Evolutionary conservation across 495 filamentous ascomycete species (phyloP), one percentile per base, ranked within the genome.

Genomic region (Neurospora africana): DNA sequence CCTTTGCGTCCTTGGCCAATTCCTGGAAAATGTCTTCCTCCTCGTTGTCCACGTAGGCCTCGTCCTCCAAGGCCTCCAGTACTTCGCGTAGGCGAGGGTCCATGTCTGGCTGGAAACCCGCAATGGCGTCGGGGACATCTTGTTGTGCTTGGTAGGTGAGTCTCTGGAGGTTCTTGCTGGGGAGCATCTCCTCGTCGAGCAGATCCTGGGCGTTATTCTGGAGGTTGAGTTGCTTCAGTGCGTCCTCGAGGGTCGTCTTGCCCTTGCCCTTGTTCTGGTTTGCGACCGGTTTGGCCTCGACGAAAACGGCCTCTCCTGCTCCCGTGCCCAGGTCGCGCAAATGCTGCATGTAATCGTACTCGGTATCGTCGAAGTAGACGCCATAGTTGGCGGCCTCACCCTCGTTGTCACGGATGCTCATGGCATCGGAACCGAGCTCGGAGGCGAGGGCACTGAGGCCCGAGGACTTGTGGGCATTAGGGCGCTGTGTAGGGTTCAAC

Each of bases 341-440:
- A 82, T 99, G 96, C 81, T 99, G 95, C 95, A 99, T 98, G 83
- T 99, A 99, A 77, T 99, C 96, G 82, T 99, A 99, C 76, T 91
- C 87, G 70, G 93, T 91, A 81, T 99, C 95, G 78, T 90, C 88
- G 77, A 78, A 90, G 87, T 92, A 98, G 72, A 99, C 86, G 68
- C 96, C 96, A 81, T 97, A 88, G 81, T 92, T 92, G 73, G 96
- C 95, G 5, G 96, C 96, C 81, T 98, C 94, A 74, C 96, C 96
- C 81, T 98, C 96, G 82, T 99, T 98, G 61, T 87, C 86, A 76
- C 94, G 90, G 72, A 97, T 84, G 47, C 79, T 79, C 37, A 77
- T 75, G 27, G 82, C 85, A 23, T 87, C 84, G 19, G 83, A 79
- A 9, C 91, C 90, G 68, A 98, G 91, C 80, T 97, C 93, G 7